Base-by-base conservation (phyloP, 2,329 filamentous ascomycete species). In the Fusarium buxicola region DNA sequence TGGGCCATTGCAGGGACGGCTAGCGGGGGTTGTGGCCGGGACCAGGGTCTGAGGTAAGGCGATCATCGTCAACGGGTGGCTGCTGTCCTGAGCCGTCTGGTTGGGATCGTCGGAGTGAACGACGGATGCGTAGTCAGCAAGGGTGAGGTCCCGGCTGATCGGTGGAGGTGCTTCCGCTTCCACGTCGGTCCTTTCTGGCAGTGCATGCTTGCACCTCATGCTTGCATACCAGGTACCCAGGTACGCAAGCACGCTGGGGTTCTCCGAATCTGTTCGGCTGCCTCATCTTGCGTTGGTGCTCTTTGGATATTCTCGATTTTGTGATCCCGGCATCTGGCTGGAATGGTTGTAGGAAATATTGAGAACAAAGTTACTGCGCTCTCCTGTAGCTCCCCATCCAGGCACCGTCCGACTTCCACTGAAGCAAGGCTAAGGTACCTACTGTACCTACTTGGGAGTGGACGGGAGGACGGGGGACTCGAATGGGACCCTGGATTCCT, bases 1-100 rank as follows among this genome's bases (percentile, higher is more conserved):
- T 58, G 43, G 18, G 40, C 34, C 52, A 50, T 57, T 65, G 60
- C 60, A 64, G 55, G 48, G 60, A 55, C 59, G 27, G 41, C 38
- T 40, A 59, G 45, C 40, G 51, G 47, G 55, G 48, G 28, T 52
- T 40, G 27, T 39, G 41, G 60, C 58, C 54, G 48, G 60, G 66
- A 58, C 63, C 57, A 31, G 68, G 68, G 61, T 52, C 45, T 36
- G 43, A 70, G 54, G 66, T 51, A 70, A 53, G 68, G 62, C 68
- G 68, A 70, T 70, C 68, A 68, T 70, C 68, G 68, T 65, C 68
- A 70, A 71, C 68, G 68, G 68, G 64, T 71, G 64, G 64, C 68
- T 65, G 58, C 53, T 65, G 63, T 56, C 55, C 49, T 65, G 68
- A 69, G 68, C 66, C 65, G 63, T 56, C 51, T 57, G 55, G 59